Evolutionary conservation across 768 basidiomycete species (phyloP), one percentile per base, ranked within the genome.

Genomic region (Dictyophora rubrovolvata): DNA sequence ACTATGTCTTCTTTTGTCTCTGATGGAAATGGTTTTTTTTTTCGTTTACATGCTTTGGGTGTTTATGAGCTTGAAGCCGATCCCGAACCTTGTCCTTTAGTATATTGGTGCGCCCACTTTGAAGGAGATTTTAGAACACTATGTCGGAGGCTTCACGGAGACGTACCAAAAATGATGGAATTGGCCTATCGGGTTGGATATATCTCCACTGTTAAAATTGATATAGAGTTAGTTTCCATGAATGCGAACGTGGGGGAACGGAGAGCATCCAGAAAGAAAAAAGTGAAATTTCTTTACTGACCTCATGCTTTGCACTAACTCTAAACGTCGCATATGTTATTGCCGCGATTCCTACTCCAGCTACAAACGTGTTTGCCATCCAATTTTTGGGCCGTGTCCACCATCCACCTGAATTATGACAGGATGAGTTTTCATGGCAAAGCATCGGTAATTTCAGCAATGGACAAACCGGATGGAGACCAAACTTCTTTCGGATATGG

Each of bases 401-500:
- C 93, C 93, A 97, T 66, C 93, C 93, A 74, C 93, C 92, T 92
- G 64, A 54, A 16, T 48, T 34, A 54, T 49, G n/a, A 2, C 42
- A n/a, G 42, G 42, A 42, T 42, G n/a, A 42, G 46, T 48, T 47
- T 48, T 54, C 51, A 53, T 12, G 37, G 50, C 17, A 22, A 8
- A 36, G 12, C 21, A 52, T 22, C 37, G 16, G 33, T 1, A 42
- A 18, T 28, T 16, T 42, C 54, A 17, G 53, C 36, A 10, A 22
- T 34, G 48, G 48, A 73, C 72, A 62, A 55, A 90, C 91, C 91
- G 64, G 93, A 79, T 68, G 94, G 93, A 21, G 92, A 87, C 91
- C 92, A 97, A 57, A 96, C 93, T 68, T 88, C 81, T 77, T 93
- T 94, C 34, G 92, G 93, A 71, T 86, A 96, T 9, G 93, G 91